Conservation (phyloP, 352 stramenopile species). For the Pythium aquatile region DNA sequence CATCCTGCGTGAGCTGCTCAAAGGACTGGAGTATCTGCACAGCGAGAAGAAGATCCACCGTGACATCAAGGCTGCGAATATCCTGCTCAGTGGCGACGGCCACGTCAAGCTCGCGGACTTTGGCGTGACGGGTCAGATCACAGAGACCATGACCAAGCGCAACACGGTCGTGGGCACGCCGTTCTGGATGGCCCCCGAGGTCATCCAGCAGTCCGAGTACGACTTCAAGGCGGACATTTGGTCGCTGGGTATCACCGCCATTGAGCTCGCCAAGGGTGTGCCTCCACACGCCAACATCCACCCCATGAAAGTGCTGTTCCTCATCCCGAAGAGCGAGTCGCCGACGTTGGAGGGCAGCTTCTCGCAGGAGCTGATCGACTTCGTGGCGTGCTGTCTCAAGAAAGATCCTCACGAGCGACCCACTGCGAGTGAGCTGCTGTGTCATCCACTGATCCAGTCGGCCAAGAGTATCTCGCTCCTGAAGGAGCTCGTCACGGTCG, state of each 20-base stretch:
- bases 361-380: slow-evolving; percentile 83
- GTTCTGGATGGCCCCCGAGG: slow-evolving; percentile 93
- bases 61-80: slow-evolving; percentile 88
- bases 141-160: slow-evolving; percentile 85
- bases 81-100: slow-evolving; percentile 54
- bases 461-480: slow-evolving; percentile 73
- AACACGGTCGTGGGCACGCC: slow-evolving; percentile 89
- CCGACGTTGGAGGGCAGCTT: slow-evolving; percentile 80
- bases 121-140: slow-evolving; percentile 87
- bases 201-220: slow-evolving; percentile 87
- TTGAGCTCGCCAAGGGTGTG: slow-evolving; percentile 86
- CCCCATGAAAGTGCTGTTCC: slow-evolving; percentile 82
- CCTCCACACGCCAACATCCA: slow-evolving; percentile 85
- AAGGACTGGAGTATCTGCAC: slow-evolving; percentile 83
- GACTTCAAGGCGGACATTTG: slow-evolving; percentile 83
- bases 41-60: slow-evolving; percentile 77
- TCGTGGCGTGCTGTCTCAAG: slow-evolving; percentile 86
- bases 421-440: slow-evolving; percentile 77
- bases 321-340: slow-evolving; percentile 87
- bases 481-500: slow-evolving; percentile 61
- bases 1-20: slow-evolving; percentile 77
- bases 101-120: slow-evolving; percentile 89
- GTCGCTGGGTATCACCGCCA: slow-evolving; percentile 87
- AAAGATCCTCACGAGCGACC: slow-evolving; percentile 87
- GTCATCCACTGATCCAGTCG: slow-evolving; percentile 81